These are phyloP conservation scores for Pyrrhoderma noxium DNA, from an alignment of 1,284 basidiomycete genomes.

Conservation along the genomic window DNA sequence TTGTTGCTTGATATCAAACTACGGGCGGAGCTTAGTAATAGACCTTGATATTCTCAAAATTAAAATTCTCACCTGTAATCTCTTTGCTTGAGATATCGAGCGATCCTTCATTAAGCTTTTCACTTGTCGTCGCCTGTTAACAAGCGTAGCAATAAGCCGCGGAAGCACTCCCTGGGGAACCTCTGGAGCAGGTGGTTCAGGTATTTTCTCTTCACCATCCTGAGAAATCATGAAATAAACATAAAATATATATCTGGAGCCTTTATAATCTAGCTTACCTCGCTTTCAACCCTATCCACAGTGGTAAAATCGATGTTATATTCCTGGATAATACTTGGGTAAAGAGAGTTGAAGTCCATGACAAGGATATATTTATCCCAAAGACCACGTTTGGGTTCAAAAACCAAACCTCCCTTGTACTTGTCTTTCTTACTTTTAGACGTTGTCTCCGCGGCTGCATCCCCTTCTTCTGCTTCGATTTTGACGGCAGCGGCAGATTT, in stretches of 20 bases:
- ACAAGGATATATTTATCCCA: conserved; percentile 98
- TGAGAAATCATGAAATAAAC: conserved; percentile 26
- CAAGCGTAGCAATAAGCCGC: conserved; percentile 91
- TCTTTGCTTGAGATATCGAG: conserved; percentile 64
- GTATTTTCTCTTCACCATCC: conserved; percentile 75
- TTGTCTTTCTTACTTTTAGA: conserved; percentile 81
- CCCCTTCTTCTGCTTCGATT: conserved; percentile 58
- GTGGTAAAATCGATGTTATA: conserved; percentile 99
- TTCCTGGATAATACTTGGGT: conserved; percentile 99
- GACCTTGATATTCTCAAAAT: neutral
- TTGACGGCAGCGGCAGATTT: conserved; percentile 52
- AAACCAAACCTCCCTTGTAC: conserved; percentile 97
- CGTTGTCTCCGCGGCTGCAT: conserved; percentile 34
- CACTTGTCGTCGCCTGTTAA: conserved; percentile 83
- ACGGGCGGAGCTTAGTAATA: conserved; percentile 3
- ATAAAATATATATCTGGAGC: neutral
- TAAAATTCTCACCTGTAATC: conserved; percentile 63
- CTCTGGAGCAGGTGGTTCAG: conserved; percentile 76
- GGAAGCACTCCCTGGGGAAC: conserved; percentile 86
- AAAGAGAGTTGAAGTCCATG: conserved; percentile 99
- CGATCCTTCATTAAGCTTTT: conserved; percentile 96
- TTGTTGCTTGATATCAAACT: conserved; percentile 97
- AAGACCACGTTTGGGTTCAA: conserved; percentile 92
- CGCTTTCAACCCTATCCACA: conserved; percentile 65
- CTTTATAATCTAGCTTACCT: conserved; percentile 35